Conservation (phyloP, 2,329 filamentous ascomycete genomes). For the Trichoderma polysporum region DNA sequence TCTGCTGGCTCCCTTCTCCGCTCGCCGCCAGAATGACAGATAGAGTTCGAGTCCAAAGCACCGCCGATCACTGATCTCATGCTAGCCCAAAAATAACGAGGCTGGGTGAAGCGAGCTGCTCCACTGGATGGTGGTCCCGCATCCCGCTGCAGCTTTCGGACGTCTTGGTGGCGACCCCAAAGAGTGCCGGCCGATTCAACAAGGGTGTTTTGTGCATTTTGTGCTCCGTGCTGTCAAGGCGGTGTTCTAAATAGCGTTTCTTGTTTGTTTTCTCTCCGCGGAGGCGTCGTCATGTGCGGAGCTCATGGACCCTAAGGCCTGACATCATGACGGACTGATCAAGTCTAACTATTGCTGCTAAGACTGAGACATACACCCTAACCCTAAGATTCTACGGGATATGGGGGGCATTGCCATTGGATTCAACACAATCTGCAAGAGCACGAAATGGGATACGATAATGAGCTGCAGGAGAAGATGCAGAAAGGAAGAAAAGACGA, state of each 20-base stretch:
- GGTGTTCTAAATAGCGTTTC: background rate
- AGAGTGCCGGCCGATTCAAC: background rate
- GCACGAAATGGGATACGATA: background rate
- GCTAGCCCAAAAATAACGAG: slow-evolving; percentile 13
- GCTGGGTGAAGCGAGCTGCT: slow-evolving; percentile 13
- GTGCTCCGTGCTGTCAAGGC: background rate
- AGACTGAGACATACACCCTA: background rate
- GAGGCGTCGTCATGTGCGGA: slow-evolving; percentile 8
- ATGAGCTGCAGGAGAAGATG: background rate
- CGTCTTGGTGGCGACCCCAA: slow-evolving; percentile 5
- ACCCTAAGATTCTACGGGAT: background rate
- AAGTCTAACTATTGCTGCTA: background rate
- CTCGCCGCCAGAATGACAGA: background rate
- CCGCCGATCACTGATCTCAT: slow-evolving; percentile 17
- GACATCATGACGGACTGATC: slow-evolving; percentile 3
- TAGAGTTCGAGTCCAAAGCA: slow-evolving; percentile 18
- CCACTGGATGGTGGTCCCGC: background rate
- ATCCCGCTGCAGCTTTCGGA: background rate
- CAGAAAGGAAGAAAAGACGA: background rate
- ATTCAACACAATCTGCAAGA: background rate
- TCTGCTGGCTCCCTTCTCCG: background rate
- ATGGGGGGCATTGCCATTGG: background rate
- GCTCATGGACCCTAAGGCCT: background rate
- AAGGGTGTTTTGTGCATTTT: background rate
- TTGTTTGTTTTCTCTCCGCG: background rate